Evolutionary conservation across 2,329 filamentous ascomycete species (phyloP).

Genomic region (Claviceps sp.): DNA sequence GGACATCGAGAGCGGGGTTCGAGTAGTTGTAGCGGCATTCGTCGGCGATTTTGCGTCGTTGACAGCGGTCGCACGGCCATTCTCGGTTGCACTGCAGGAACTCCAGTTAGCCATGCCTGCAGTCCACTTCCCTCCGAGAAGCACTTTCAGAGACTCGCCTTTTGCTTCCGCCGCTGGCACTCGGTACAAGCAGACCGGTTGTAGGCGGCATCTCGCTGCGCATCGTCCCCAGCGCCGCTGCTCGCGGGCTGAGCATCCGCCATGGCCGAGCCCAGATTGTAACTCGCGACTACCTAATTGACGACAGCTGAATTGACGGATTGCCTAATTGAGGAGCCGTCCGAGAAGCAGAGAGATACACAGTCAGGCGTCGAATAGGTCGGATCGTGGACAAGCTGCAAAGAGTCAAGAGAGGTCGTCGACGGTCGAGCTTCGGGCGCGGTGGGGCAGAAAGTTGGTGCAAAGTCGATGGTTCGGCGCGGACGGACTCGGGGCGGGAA

Average conservation of each 20-base stretch:
- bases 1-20: not conserved
- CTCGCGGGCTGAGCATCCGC: not conserved
- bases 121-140: not conserved
- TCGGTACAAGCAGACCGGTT: slow-evolving; percentile 28
- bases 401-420: no score
- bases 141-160: slow-evolving; percentile 11
- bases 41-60: slow-evolving; percentile 17
- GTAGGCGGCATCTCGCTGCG: slow-evolving; percentile 7
- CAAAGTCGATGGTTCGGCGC: no score
- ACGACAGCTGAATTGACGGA: no score
- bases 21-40: slow-evolving; percentile 15
- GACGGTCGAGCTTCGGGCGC: no score
- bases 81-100: slow-evolving; percentile 17
- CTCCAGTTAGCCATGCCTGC: not conserved
- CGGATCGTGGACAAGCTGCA: no score
- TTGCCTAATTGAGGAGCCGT: no score
- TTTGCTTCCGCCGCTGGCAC: slow-evolving; percentile 27
- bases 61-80: slow-evolving; percentile 21
- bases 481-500: no score
- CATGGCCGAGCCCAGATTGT: not conserved
- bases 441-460: no score
- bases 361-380: no score
- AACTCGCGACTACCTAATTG: no score
- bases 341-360: no score
- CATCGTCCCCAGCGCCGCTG: not conserved